Evolutionary conservation across 2,329 filamentous ascomycete species (phyloP), one percentile per base, ranked within the genome.

Genomic region (Phaeosphaeriaceae sp.): DNA sequence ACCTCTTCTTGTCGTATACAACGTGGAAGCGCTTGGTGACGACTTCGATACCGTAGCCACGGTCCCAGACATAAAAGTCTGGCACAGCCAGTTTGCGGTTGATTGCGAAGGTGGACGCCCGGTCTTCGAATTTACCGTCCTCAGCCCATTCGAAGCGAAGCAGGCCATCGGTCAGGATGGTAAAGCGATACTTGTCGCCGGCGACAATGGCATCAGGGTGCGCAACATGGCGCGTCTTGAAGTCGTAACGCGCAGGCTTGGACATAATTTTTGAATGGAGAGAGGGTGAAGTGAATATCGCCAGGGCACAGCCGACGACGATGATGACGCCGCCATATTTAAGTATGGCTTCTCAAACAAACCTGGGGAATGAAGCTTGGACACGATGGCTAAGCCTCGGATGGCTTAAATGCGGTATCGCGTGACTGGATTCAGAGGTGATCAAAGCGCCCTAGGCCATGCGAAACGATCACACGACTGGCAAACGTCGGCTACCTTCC

Each of bases 131-230:
- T 28, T 73, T 61, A 40, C 80, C 78, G 53, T 87, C 83, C 9
- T 77, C 73, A 0, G 84, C 79, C 82, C 83, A 87, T 70, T 87
- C 84, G 53, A 82, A 86, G 26, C 85, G 81, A 21, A 87, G 55
- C 2, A 87, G 73, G 2, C 79, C 74, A 42, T 84, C 79, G 8
- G 77, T 79, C 39, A 87, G 74, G 38, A 87, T 56, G 7, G 81
- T 86, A 64, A 87, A 87, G 45, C 84, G 81, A 66, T 82, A 87
- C 39, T 80, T 75, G 32, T 72, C 66, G 46, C 79, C 79, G 4
- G 67, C 65, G 34, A 83, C 73, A 47, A 79, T 70, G 29, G 80
- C 75, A 32, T 76, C 67, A 4, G 76, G 60, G 46, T 79, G 74
- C 9, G 80, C 76, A 13, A 73, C 54, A 0, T 79, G 79, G 48